Evolutionary conservation across 2,329 filamentous ascomycete genomes (phyloP), one percentile per base, ranked within the genome.

Genomic region (Davidsoniella eucalypti): DNA sequence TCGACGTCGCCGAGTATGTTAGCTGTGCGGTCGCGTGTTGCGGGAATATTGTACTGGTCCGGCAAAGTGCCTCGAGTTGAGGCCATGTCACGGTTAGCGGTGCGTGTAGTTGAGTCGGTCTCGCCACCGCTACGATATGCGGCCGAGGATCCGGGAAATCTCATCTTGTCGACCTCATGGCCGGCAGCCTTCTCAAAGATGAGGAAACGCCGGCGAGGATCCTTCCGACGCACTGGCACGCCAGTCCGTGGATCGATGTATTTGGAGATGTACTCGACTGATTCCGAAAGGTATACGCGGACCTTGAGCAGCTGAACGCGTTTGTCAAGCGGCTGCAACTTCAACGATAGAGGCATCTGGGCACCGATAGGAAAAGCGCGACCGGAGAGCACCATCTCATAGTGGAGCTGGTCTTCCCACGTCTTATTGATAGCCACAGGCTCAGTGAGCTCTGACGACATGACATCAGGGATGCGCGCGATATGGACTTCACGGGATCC

Each of bases 381-480:
- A 50, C 88, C 88, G 1, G 87, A 94, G 50, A 95, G 94, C 61
- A 94, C 82, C 57, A 95, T 94, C 59, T 95, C 88, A 65, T 95
- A 95, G 60, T 93, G 87, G 29, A 95, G 70, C 60, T 94, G 88
- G 57, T 95, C 87, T 61, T 95, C 88, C 88, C 88, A 95, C 55
- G 86, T 87, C 17, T 88, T 74, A 56, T 84, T 90, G 59, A 95
- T 94, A 9, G 87, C 90, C 58, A 95, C 94, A 2, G 88, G 88
- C 61, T 95, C 88, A 23, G 87, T 82, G 63, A 87, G 87, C 63
- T 95, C 88, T 21, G 94, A 69, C 0, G 87, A 94, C 43, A 87
- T 77, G 64, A 94, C 87, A 45, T 90, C 79, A 0, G 88, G 88
- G 3, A 92, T 80, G 42, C 88, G 81, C 49, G 94, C 86, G 44